Percentiles rank a stretch among this genome's conserved stretches.
Evolutionary conservation across 2,329 filamentous ascomycete species (phyloP).

Genomic region (Chaetoscypha palmicola): DNA sequence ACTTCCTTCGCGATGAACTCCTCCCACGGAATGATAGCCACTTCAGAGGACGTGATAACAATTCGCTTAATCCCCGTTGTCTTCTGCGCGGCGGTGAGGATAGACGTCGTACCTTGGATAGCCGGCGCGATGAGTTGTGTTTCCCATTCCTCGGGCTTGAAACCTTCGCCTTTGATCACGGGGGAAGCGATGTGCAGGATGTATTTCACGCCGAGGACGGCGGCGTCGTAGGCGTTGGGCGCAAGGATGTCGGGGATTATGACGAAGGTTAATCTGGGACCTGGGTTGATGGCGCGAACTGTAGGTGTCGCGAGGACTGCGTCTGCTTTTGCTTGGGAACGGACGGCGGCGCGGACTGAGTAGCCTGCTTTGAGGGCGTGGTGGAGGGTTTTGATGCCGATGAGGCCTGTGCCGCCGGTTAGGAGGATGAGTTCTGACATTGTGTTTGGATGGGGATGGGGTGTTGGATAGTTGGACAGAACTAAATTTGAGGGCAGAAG

Average conservation of each 20-base stretch:
- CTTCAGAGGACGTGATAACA: constrained; percentile 37
- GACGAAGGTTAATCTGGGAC: constrained; percentile 14
- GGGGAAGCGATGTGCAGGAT: constrained; percentile 30
- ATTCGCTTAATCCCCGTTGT: constrained; percentile 34
- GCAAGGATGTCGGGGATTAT: constrained; percentile 36
- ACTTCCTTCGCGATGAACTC: constrained; percentile 19
- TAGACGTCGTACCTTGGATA: constrained; percentile 32
- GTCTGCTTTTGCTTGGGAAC: constrained; percentile 38
- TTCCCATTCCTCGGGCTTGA: constrained; percentile 42
- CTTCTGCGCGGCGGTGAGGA: constrained; percentile 34
- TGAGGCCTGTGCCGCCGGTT: constrained; percentile 40
- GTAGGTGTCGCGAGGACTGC: constrained; percentile 30
- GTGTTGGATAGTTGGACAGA: no score
- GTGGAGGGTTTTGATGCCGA: constrained; percentile 44
- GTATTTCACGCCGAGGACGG: constrained; percentile 34
- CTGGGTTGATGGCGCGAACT: constrained; percentile 32
- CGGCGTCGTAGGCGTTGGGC: constrained; percentile 35
- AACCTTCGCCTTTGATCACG: constrained; percentile 18
- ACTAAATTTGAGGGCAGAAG: no score
- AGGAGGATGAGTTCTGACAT: constrained; percentile 19
- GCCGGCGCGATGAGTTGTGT: constrained; percentile 29
- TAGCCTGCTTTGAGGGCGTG: constrained; percentile 31
- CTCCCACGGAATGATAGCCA: constrained; percentile 36
- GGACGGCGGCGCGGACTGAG: constrained; percentile 39
- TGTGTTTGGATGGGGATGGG: not conserved